Evolutionary conservation across 768 basidiomycete species (phyloP), one percentile per base, ranked within the genome.

Genomic region (Vararia minispora): DNA sequence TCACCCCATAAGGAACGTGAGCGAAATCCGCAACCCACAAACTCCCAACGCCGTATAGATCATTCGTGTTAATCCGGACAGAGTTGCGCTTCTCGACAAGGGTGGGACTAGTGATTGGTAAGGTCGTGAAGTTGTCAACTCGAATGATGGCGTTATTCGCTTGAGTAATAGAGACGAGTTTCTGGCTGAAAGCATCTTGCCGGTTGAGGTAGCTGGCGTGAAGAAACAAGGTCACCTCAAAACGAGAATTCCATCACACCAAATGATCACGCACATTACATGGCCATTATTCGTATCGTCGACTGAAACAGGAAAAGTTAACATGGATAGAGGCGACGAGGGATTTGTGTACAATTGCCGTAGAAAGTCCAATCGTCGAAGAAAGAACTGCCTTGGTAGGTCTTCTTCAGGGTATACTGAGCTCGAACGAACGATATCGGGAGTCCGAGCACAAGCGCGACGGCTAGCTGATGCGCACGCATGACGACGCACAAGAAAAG

Each of bases 11-110:
- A 0, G 37, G 37, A 11, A 39, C 37, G 24, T 39, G 37, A 10
- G 32, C 28, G 20, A 39, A 22, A 21, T 39, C 37, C 22, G 37
- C 28, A 16, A 39, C 26, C 37, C 37, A 32, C 30, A 32, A 11
- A 32, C 30, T 32, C 13, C 30, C 30, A 16, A 32, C 14, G 8
- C 13, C 13, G 30, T 32, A 32, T 16, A 17, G 8, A 16, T 32
- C 30, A 7, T 32, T 32, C 13, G 30, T 13, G 7, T 11, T 16
- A 17, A 32, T 32, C 8, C 30, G 30, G 14, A 32, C 30, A 9
- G 30, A 13, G 30, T 32, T 32, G 9, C 30, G 8, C 30, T 32
- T 32, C 13, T 8, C 18, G 14, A 13, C 18, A 7, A 7, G 18
- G 9, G 14, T 7, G 8, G 18, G 13, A n/a, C n/a, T n/a, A n/a